A percentile compares a stretch with the other conserved stretches of the same genome.
Conservation (phyloP, 1,284 basidiomycete species). For the Puccinia polysora region DNA sequence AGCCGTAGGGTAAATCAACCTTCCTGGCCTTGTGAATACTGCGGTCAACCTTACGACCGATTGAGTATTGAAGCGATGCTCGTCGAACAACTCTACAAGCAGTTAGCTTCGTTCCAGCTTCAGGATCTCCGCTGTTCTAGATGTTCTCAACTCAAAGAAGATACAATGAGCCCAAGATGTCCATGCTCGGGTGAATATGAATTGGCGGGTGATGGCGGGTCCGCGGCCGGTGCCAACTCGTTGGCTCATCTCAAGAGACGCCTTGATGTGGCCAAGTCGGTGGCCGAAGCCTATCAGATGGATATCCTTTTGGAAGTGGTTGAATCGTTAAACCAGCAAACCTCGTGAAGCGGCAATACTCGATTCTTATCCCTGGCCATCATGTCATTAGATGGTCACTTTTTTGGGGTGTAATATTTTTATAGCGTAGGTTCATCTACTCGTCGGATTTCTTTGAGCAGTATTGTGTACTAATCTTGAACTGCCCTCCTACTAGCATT, state of each 20-base stretch:
- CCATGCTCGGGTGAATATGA: conserved; percentile 79
- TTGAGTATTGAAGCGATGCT: conserved; percentile 77
- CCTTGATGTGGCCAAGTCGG: conserved; percentile 47
- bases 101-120: conserved; percentile 73
- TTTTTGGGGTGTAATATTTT: too few relatives aligned
- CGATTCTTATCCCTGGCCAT: too few relatives aligned
- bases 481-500: too few relatives aligned
- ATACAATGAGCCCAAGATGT: conserved; percentile 80
- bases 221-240: conserved; percentile 1
- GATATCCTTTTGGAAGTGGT: conserved; percentile 44
- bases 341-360: too few relatives aligned
- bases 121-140: conserved; percentile 76
- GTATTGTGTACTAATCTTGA: too few relatives aligned
- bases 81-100: conserved; percentile 67
- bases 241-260: conserved; percentile 43
- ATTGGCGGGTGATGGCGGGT: conserved; percentile 28
- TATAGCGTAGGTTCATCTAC: too few relatives aligned
- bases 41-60: conserved; percentile 82
- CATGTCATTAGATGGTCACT: too few relatives aligned
- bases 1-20: conserved; percentile 64
- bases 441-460: too few relatives aligned
- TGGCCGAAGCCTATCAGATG: conserved; percentile 47
- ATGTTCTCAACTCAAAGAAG: conserved; percentile 80
- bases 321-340: conserved; percentile 22
- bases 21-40: conserved; percentile 57